phyloP scores from a whole-genome alignment of 345 rosid genomes.

The Acer negundo region DNA sequence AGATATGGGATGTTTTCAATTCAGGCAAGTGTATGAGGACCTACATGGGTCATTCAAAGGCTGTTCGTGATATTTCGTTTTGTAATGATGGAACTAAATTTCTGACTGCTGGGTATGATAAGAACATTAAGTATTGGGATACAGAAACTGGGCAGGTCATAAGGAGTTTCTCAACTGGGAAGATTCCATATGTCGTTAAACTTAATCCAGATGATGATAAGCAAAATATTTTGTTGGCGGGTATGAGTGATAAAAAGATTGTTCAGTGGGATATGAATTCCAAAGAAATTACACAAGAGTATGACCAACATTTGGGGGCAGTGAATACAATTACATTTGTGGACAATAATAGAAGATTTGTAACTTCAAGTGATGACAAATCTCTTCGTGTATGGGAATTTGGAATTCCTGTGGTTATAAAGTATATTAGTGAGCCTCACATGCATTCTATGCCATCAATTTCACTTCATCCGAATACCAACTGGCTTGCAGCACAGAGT shows the following conservation, averaged over 20 bases:
- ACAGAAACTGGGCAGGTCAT: constrained; percentile 96
- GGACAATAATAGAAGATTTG: constrained; percentile 91
- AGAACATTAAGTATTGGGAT: constrained; percentile 97
- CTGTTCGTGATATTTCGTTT: constrained; percentile 91
- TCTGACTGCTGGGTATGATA: constrained; percentile 91
- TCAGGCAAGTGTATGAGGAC: constrained; percentile 99
- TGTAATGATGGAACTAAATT: constrained; percentile 95
- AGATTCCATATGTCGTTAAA: constrained; percentile 91
- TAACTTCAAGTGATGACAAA: constrained; percentile 96
- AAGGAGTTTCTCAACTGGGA: constrained; percentile 85
- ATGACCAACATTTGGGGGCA: constrained; percentile 88
- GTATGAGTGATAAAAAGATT: constrained; percentile 99
- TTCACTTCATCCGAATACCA: constrained; percentile 83
- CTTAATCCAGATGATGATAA: constrained; percentile 94
- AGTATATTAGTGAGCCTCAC: constrained; percentile 98
- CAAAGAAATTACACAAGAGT: constrained; percentile 86
- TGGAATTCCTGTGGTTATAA: constrained; percentile 96
- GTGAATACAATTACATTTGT: constrained; percentile 98
- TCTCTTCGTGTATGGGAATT: constrained; percentile 99
- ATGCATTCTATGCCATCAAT: constrained; percentile 99
- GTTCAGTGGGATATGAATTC: constrained; percentile 99
- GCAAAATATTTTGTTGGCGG: constrained; percentile 92
- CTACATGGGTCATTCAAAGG: constrained; percentile 96
- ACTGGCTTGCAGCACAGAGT: constrained; percentile 99
- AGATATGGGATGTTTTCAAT: constrained; percentile 98